A percentile compares a stretch with the other conserved stretches of the same genome.
Conservation (phyloP, 2,329 filamentous ascomycete genomes). For the Aspergillus cejpii region DNA sequence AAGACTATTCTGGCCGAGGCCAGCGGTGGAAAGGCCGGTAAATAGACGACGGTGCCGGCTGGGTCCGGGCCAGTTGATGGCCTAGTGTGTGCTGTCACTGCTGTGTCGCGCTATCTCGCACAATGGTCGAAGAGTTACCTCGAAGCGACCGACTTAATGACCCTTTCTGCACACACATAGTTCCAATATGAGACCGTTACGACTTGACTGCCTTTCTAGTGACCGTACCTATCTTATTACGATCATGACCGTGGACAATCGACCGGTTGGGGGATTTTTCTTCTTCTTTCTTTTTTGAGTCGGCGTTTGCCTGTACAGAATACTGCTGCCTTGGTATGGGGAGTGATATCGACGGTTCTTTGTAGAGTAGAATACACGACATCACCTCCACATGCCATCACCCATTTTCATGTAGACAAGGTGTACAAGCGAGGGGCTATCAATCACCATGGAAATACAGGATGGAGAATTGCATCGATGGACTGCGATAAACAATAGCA, state of each 20-base stretch:
- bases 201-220: constrained; percentile 26
- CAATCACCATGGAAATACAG: too few species aligned
- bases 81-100: constrained; percentile 18
- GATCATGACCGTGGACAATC: constrained; percentile 15
- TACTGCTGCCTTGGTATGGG: constrained; percentile 18
- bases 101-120: constrained; percentile 13
- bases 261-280: constrained; percentile 13
- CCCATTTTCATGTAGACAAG: not conserved
- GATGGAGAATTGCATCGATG: not conserved
- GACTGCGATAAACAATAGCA: not conserved
- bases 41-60: constrained; percentile 34
- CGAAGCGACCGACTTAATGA: constrained; percentile 24
- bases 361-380: constrained; percentile 20
- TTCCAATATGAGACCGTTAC: constrained; percentile 35
- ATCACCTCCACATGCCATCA: constrained; percentile 9
- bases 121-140: constrained; percentile 16
- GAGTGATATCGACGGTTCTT: constrained; percentile 12
- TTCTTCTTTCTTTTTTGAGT: constrained; percentile 16
- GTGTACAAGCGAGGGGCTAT: too few species aligned
- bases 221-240: constrained; percentile 17
- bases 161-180: constrained; percentile 28
- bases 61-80: constrained; percentile 29
- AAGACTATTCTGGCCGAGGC: constrained; percentile 35
- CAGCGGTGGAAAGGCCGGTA: constrained; percentile 37
- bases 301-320: constrained; percentile 26